Conservation (phyloP, 164 flowering plant genomes). For the Tinospora cordifolia region DNA sequence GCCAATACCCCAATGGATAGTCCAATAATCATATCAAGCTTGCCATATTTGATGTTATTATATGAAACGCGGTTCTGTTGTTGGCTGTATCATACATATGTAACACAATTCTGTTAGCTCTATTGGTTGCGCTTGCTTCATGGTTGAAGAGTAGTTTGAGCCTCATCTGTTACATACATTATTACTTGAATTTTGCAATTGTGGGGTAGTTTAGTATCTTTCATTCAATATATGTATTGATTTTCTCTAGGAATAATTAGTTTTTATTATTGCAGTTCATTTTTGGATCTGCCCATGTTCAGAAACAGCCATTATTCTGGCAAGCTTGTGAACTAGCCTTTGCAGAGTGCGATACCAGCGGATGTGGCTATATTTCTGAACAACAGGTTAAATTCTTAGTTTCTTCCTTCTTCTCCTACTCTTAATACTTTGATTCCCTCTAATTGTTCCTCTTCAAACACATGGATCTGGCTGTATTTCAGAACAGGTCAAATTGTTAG, state of each 20-base stretch:
- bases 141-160: neutral
- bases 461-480: slow-evolving; percentile 17
- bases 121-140: neutral
- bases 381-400: slow-evolving; percentile 13
- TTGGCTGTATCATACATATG: no score
- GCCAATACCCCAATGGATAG: neutral
- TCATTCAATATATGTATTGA: neutral
- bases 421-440: neutral
- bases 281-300: slow-evolving; percentile 25
- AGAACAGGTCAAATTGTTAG: slow-evolving; percentile 15
- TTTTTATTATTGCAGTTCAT: slow-evolving; percentile 26
- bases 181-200: neutral
- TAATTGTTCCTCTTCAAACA: no score
- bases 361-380: slow-evolving; percentile 19
- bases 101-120: no score
- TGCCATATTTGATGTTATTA: neutral
- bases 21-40: neutral
- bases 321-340: slow-evolving; percentile 26
- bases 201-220: neutral
- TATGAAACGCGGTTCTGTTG: neutral
- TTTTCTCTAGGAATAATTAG: neutral
- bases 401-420: neutral
- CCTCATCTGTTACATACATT: neutral
- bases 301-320: slow-evolving; percentile 26
- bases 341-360: slow-evolving; percentile 26